Evolutionary conservation across 1,139 yeast genomes (phyloP).

Genomic region (Pichia sp.): DNA sequence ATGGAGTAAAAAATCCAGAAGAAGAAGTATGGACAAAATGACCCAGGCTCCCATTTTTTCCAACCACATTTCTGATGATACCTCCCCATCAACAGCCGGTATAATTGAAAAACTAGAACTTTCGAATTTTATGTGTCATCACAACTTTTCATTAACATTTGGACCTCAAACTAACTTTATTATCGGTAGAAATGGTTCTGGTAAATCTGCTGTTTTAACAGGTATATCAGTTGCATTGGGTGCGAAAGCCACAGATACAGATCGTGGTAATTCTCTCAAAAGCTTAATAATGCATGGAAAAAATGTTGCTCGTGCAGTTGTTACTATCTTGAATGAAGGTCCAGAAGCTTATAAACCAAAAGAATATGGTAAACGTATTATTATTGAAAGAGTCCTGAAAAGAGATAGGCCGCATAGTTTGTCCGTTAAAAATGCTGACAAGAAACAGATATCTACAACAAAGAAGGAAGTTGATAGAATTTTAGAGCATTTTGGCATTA

Average conservation of each 20-base stretch:
- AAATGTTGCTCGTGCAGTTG: constrained; percentile 51
- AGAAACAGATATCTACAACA: constrained; percentile 50
- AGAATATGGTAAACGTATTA: constrained; percentile 59
- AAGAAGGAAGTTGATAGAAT: constrained; percentile 63
- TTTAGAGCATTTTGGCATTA: constrained; percentile 62
- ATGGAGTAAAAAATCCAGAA: constrained; percentile 11
- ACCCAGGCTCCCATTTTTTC: constrained; percentile 18
- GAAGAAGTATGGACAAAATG: constrained; percentile 21
- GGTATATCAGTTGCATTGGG: constrained; percentile 90
- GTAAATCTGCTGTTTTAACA: constrained; percentile 87
- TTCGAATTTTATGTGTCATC: constrained; percentile 80
- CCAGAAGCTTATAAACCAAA: constrained; percentile 56
- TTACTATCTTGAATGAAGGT: constrained; percentile 58
- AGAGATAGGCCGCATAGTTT: constrained; percentile 46
- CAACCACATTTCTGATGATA: constrained; percentile 12
- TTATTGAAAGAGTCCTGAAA: constrained; percentile 62
- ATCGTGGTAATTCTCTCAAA: constrained; percentile 67
- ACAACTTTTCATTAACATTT: constrained; percentile 62
- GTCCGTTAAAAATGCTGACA: constrained; percentile 43
- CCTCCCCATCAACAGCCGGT: constrained; percentile 41
- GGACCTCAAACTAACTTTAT: constrained; percentile 88
- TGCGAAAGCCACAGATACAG: constrained; percentile 89
- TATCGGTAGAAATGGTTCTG: constrained; percentile 92
- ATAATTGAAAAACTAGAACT: constrained; percentile 50
- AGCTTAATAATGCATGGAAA: constrained; percentile 75